These are phyloP conservation scores for Pseudoperonospora humuli DNA, from an alignment of 352 stramenopile species.

Conservation along the genomic window DNA sequence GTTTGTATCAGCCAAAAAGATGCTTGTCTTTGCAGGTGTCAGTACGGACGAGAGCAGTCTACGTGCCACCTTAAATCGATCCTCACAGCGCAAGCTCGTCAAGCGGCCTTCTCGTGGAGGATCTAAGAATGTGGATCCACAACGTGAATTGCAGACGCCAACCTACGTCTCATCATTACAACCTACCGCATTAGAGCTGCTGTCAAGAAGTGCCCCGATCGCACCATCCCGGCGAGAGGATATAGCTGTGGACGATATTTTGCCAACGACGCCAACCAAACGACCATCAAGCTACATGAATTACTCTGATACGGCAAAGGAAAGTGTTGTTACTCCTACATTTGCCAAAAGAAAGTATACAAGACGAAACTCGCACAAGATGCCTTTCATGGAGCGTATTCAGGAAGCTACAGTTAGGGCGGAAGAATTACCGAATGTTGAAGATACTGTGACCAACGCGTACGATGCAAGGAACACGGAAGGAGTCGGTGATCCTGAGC, in stretches of 20 bases:
- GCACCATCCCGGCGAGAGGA: conserved; percentile 8
- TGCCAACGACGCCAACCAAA: conserved; percentile 19
- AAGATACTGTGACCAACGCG: conserved; percentile 29
- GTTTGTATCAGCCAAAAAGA: conserved; percentile 63
- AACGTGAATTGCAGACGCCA: conserved; percentile 12
- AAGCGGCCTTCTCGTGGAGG: conserved; percentile 8
- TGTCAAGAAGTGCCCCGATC: conserved; percentile 49
- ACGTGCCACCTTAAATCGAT: conserved; percentile 1
- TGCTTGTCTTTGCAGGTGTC: conserved; percentile 43
- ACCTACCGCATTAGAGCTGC: conserved; percentile 35
- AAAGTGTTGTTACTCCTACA: conserved; percentile 12
- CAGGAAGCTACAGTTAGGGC: conserved; percentile 10
- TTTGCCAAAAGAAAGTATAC: conserved; percentile 40
- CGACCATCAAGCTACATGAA: conserved; percentile 20
- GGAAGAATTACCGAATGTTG: conserved; percentile 26
- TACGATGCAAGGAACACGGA: conserved; percentile 23
- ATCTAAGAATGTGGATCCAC: background rate
- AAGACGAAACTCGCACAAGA: conserved; percentile 22
- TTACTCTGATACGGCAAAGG: conserved; percentile 11
- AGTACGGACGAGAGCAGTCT: conserved; percentile 8
- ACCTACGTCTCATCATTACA: conserved; percentile 17
- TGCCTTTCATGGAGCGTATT: conserved; percentile 35
- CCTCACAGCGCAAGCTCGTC: conserved; percentile 21
- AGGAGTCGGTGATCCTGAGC: conserved; percentile 19
- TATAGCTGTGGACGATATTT: conserved; percentile 5